Percentiles rank a stretch among this genome's conserved stretches.
phyloP scores from a whole-genome alignment of 2,329 filamentous ascomycete species.

The Trichoderma breve region DNA sequence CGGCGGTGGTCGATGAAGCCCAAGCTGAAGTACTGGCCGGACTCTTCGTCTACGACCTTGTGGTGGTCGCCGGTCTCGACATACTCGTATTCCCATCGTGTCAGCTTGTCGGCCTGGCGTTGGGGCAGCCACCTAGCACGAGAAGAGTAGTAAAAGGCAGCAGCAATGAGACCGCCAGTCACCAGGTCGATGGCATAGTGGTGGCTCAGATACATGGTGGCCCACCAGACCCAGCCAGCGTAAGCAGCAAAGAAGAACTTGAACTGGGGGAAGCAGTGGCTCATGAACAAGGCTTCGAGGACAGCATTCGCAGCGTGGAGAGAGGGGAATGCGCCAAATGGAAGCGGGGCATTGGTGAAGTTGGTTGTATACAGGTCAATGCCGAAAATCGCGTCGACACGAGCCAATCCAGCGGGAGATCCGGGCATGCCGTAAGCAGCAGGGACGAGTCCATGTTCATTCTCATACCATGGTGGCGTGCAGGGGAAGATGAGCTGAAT shows the following conservation, averaged over 20 bases:
- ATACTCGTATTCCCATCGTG: constrained; percentile 94
- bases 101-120: constrained; percentile 78
- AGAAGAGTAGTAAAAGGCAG: constrained; percentile 76
- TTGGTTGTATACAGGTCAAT: constrained; percentile 90
- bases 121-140: constrained; percentile 79
- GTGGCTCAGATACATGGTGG: constrained; percentile 96
- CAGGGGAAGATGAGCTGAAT: constrained; percentile 91
- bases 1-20: constrained; percentile 45
- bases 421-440: constrained; percentile 90
- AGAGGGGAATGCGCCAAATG: constrained; percentile 93
- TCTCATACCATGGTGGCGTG: constrained; percentile 96
- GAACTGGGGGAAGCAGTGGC: constrained; percentile 82
- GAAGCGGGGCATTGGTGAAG: constrained; percentile 85
- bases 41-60: constrained; percentile 45
- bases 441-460: constrained; percentile 82
- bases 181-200: constrained; percentile 96
- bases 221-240: constrained; percentile 94
- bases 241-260: constrained; percentile 79
- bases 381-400: constrained; percentile 86
- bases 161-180: constrained; percentile 75
- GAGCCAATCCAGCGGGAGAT: constrained; percentile 82
- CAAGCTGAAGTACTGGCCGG: constrained; percentile 47
- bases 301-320: constrained; percentile 88
- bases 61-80: constrained; percentile 73
- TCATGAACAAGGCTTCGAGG: constrained; percentile 88